Conservation (phyloP, 768 basidiomycete genomes). For the Rubroboletus satanas region DNA sequence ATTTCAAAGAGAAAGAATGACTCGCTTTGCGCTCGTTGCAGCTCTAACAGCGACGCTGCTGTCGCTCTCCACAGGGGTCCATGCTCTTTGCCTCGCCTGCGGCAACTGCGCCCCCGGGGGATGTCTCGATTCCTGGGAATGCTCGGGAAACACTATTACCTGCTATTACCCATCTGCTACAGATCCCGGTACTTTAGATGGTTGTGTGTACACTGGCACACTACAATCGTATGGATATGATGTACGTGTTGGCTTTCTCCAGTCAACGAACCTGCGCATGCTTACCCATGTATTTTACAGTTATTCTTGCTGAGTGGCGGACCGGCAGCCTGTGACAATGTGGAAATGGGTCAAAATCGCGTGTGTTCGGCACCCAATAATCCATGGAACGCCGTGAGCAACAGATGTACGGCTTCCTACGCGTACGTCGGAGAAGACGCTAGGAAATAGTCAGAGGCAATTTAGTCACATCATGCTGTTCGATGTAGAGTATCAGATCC, state of each 20-base stretch:
- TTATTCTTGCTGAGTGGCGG: background rate
- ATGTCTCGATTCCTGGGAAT: conserved; percentile 9
- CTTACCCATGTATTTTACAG: background rate
- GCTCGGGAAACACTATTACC: background rate
- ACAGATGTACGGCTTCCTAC: background rate
- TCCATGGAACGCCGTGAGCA: background rate
- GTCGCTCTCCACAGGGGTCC: background rate
- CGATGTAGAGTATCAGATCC: background rate
- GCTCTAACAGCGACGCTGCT: background rate
- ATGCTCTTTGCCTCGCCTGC: background rate
- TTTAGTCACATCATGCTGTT: background rate
- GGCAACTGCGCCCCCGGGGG: background rate
- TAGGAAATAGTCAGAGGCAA: background rate
- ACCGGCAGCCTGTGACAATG: background rate
- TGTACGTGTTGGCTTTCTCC: background rate
- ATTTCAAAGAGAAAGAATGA: background rate
- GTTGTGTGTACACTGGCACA: background rate
- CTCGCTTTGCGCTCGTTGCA: background rate
- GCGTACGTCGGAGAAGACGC: background rate
- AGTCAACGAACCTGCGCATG: background rate
- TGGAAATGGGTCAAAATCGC: background rate
- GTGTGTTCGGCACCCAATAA: background rate
- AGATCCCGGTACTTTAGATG: background rate
- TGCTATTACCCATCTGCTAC: conserved; percentile 7
- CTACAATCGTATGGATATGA: background rate